Evolutionary conservation across 352 stramenopile species (phyloP), one percentile per base, ranked within the genome.

Genomic region (Aphanomyces invadans): DNA sequence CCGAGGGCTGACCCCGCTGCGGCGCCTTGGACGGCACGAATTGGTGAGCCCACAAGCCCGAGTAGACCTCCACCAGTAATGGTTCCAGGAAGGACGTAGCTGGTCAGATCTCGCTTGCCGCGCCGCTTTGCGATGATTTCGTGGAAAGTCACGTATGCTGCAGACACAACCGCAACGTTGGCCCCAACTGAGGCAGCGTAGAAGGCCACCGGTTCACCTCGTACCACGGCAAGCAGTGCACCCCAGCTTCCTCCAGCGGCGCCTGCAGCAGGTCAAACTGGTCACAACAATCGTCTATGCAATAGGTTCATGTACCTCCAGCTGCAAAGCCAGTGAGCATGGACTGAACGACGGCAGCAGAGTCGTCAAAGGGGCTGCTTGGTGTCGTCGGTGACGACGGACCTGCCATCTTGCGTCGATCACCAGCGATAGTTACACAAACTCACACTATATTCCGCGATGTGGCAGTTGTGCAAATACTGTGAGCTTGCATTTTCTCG

Each of bases 81-180:
- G 28, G 49, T 69, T 12, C 63, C 53, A 2, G 57, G 63, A 29
- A 70, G 7, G 1, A 77, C 80, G 59, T 62, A 91, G 81, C 80
- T 87, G 32, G 77, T 76, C 65, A 85, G 73, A 60, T 91, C 80
- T 45, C 78, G 79, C 69, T 80, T 81, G 52, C 80, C 75, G 0
- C 56, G 74, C 68, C 92, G 90, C 64, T 91, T 79, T 0, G 76
- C 72, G 62, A 94, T 81, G 44, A 92, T 73, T 45, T 94, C 83
- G 52, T 92, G 81, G 46, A 92, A 76, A 26, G 85, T 84, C 89
- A 92, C 90, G 69, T 89, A 94, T n/a, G 86, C 90, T n/a, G 83
- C 83, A 2, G 80, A 87, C 4, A 90, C 59, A 45, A 94, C 63
- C 66, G 91, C 90, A 49, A 94, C 92, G 70, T 92, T 94, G 69